Percentiles rank a stretch among this genome's conserved stretches.
Evolutionary conservation across 805 yeast genomes (phyloP).

Genomic region (Vanderwaltozyma yarrowii): DNA sequence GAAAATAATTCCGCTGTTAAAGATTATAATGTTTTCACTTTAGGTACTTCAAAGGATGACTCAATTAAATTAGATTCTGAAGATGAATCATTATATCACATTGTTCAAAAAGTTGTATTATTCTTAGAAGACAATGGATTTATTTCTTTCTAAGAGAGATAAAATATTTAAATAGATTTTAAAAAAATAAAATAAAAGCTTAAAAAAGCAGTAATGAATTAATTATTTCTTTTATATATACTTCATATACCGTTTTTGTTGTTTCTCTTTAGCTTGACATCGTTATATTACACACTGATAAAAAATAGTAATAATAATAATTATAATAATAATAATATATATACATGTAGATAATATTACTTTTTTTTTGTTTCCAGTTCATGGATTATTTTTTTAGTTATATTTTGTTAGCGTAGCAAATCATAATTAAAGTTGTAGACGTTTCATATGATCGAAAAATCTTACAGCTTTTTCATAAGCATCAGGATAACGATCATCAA

Average conservation of each 20-base stretch:
- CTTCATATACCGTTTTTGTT: too few species aligned
- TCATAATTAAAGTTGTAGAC: conserved; percentile 6
- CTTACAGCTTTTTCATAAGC: conserved; percentile 16
- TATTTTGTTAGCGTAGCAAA: too few species aligned
- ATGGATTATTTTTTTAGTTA: not conserved
- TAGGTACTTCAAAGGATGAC: conserved; percentile 40
- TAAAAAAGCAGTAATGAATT: too few species aligned
- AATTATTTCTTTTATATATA: too few species aligned
- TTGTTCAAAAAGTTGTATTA: conserved; percentile 63
- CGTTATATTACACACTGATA: too few species aligned
- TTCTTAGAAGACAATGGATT: conserved; percentile 78
- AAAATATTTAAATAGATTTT: too few species aligned
- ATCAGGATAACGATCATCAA: conserved; percentile 16
- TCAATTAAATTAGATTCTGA: conserved; percentile 48
- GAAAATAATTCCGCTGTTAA: conserved; percentile 5
- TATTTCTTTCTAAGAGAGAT: conserved; percentile 38
- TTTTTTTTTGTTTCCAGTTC: too few species aligned
- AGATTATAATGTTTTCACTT: conserved; percentile 32
- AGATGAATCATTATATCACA: conserved; percentile 50
- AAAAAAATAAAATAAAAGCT: too few species aligned
- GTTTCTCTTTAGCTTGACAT: too few species aligned
- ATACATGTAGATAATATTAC: not conserved
- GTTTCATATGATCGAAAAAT: conserved; percentile 17
- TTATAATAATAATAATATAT: not conserved
- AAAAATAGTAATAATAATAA: too few species aligned